A percentile compares a stretch with the other conserved stretches of the same genome.
Evolutionary conservation across 2,329 filamentous ascomycete species (phyloP).

Genomic region (Ascochyta viciae-villosae): DNA sequence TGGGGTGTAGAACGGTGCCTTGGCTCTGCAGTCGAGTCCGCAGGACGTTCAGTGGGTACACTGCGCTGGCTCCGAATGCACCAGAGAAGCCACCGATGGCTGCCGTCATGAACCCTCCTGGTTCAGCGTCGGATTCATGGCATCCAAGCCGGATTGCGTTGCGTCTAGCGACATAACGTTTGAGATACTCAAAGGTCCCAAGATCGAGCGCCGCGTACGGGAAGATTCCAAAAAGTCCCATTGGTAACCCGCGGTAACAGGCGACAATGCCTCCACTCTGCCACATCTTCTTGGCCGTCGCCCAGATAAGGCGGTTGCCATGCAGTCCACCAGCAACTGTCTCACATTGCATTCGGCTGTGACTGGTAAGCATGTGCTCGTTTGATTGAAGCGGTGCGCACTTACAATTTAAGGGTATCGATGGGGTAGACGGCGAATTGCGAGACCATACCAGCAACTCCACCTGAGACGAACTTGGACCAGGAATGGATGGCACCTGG

Average conservation of each 20-base stretch:
- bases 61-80: conserved; percentile 88
- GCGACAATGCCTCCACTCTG: conserved; percentile 73
- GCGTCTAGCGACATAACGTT: conserved; percentile 72
- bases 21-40: conserved; percentile 92
- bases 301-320: conserved; percentile 81
- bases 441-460: conserved; percentile 87
- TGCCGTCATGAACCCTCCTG: conserved; percentile 83
- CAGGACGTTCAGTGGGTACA: conserved; percentile 94
- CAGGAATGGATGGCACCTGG: conserved; percentile 78
- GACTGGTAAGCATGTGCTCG: conserved; percentile 3
- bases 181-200: conserved; percentile 92
- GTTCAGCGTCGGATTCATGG: conserved; percentile 79
- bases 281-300: conserved; percentile 88
- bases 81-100: conserved; percentile 91
- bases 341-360: conserved; percentile 85
- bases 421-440: conserved; percentile 97
- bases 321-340: conserved; percentile 84
- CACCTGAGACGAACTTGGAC: conserved; percentile 90
- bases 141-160: conserved; percentile 73
- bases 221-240: conserved; percentile 96
- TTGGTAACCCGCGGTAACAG: conserved; percentile 90
- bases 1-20: conserved; percentile 88
- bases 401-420: conserved; percentile 79
- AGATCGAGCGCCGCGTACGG: conserved; percentile 97
- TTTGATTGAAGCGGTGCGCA: conserved; percentile 1